Evolutionary conservation across 495 filamentous ascomycete genomes (phyloP).

Genomic region (Penicillium pancosmium): DNA sequence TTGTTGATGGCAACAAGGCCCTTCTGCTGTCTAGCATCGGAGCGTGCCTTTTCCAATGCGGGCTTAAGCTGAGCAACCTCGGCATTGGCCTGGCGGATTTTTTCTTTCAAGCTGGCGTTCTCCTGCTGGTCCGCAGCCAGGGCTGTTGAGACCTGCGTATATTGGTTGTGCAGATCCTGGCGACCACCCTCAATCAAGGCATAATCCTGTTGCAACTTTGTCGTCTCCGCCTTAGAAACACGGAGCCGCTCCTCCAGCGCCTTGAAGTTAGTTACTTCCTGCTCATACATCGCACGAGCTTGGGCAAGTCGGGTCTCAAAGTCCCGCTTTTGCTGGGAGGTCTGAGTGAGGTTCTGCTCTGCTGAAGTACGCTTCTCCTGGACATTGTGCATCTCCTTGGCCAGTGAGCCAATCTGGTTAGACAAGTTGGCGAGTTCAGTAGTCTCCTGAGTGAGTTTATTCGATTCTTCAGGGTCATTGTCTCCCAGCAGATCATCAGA

Average conservation of each 20-base stretch:
- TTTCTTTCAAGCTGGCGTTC: slow-evolving; percentile 82
- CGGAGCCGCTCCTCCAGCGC: slow-evolving; percentile 80
- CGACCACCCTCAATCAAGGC: slow-evolving; percentile 78
- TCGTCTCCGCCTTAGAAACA: slow-evolving; percentile 74
- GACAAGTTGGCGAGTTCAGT: slow-evolving; percentile 95
- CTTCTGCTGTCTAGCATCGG: slow-evolving; percentile 89
- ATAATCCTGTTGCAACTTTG: slow-evolving; percentile 78
- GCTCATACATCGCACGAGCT: slow-evolving; percentile 84
- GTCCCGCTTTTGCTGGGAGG: slow-evolving; percentile 82
- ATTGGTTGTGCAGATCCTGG: slow-evolving; percentile 84
- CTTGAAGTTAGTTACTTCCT: slow-evolving; percentile 85
- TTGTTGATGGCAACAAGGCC: slow-evolving; percentile 96
- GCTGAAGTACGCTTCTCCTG: slow-evolving; percentile 76
- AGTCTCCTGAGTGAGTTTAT: slow-evolving; percentile 83
- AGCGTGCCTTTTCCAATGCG: slow-evolving; percentile 85
- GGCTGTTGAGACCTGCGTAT: slow-evolving; percentile 70
- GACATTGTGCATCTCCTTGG: slow-evolving; percentile 91
- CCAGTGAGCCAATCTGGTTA: slow-evolving; percentile 86
- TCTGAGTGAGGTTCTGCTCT: slow-evolving; percentile 77
- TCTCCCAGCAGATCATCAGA: slow-evolving; percentile 95
- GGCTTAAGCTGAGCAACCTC: slow-evolving; percentile 83
- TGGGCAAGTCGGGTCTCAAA: slow-evolving; percentile 86
- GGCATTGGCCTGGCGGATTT: slow-evolving; percentile 77
- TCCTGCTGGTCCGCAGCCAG: slow-evolving; percentile 88
- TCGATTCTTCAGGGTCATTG: slow-evolving; percentile 85